Conservation (phyloP, 2,329 filamentous ascomycete genomes). For the Ophiostoma sp. region DNA sequence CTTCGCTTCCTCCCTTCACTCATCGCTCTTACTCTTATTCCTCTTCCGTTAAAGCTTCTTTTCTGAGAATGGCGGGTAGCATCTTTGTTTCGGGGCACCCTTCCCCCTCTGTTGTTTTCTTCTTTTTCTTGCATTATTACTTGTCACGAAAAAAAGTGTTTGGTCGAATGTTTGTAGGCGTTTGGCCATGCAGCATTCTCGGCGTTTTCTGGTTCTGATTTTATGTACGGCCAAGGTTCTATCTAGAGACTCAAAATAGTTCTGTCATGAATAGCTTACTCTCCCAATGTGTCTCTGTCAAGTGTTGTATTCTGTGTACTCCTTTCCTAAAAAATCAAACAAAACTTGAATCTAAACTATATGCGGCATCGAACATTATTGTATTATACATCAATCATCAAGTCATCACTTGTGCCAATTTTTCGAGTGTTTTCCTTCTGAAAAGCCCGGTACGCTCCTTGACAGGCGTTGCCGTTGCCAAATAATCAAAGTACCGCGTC, state of each 20-base stretch:
- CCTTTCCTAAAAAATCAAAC: too few relatives aligned
- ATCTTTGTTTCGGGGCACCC: conserved; percentile 1
- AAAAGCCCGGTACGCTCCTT: background rate
- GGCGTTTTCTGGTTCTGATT: conserved; percentile 20
- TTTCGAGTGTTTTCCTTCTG: background rate
- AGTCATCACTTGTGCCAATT: background rate
- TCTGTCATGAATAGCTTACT: conserved; percentile 12
- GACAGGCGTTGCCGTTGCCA: background rate
- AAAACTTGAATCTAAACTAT: too few relatives aligned
- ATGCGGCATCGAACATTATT: too few relatives aligned
- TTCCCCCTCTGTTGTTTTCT: background rate
- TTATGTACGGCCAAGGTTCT: conserved; percentile 14
- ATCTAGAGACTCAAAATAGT: conserved; percentile 19
- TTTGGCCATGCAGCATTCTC: conserved; percentile 21
- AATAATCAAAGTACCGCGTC: conserved; percentile 12
- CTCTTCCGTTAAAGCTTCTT: background rate
- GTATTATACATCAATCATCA: background rate
- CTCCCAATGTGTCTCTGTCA: background rate
- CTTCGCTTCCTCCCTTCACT: background rate
- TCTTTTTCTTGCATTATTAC: conserved; percentile 14
- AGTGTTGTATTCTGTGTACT: background rate
- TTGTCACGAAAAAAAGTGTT: conserved; percentile 18
- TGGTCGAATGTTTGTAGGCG: conserved; percentile 24
- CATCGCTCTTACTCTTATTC: background rate
- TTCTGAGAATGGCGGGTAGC: conserved; percentile 9